Conservation (phyloP, 2,329 filamentous ascomycete species). For the Sclerotinia borealis region DNA sequence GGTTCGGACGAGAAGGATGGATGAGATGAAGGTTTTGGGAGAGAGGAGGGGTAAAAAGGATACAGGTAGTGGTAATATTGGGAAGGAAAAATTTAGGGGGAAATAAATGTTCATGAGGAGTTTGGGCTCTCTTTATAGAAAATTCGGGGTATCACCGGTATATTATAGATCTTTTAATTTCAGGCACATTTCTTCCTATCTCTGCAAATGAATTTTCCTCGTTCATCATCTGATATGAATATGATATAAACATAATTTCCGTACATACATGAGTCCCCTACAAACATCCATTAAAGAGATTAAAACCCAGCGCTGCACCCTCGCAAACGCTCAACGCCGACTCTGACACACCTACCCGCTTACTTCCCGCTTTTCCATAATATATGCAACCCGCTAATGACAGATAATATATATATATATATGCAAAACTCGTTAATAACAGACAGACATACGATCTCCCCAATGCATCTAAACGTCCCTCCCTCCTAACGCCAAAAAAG, state of each 20-base stretch:
- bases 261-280: neutral
- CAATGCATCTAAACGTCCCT: neutral
- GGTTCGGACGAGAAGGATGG: constrained; percentile 39
- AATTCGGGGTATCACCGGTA: neutral
- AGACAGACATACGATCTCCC: neutral
- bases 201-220: neutral
- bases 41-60: constrained; percentile 21
- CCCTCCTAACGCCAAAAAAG: neutral
- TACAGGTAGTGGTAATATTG: neutral
- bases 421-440: too few relatives aligned
- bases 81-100: neutral
- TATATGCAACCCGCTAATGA: neutral
- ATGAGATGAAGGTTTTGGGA: constrained; percentile 23
- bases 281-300: neutral
- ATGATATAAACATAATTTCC: neutral
- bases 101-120: neutral
- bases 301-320: neutral
- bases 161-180: neutral
- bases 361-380: neutral
- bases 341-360: neutral
- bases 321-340: neutral
- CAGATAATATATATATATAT: too few relatives aligned
- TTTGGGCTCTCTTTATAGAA: neutral
- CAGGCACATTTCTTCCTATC: neutral
- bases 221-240: neutral